Evolutionary conservation across 129 eudicot genomes (phyloP), one percentile per base, ranked within the genome.

Genomic region (Logfia minima): DNA sequence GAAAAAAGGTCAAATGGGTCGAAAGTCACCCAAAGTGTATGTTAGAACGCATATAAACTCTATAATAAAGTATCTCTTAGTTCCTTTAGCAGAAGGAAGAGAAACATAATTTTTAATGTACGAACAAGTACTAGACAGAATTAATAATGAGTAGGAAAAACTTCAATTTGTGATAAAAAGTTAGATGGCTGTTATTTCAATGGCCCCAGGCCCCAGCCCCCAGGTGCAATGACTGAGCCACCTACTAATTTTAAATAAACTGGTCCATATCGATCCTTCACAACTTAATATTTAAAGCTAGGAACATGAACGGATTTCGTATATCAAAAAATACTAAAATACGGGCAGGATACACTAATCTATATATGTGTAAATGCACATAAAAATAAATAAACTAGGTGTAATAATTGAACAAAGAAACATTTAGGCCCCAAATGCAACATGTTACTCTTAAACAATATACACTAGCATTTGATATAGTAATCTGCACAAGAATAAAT

Each of bases 171-270:
- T 48, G 34, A 62, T 23, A 23, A 0, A 62, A 10, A 62, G 16
- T 9, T 11, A 62, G 6, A 37, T 39, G 24, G 53, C 11, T 68
- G 29, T 10, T 35, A 55, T 21, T 37, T 37, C 16, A 37, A n/a
- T 37, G 53, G 55, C 26, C 53, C 72, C 39, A 17, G 53, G 55
- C 26, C 53, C 72, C 39, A 17, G 70, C 19, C 24, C 28, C 72
- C 39, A 31, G 45, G 45, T 65, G 41, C 70, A 66, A 66, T 17
- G 41, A 66, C 37, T 17, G 70, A 66, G 48, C 39, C 70, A 66
- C 70, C 70, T 3, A 66, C 70, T 66, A 31, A 13, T 65, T 23
- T 29, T 29, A 28, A 48, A 29, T 29, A 17, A 65, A 65, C 23
- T 14, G 43, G 39, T 16, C 69, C 69, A 65, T 3, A 13, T 13